These are phyloP conservation scores for Cucurbita maxima DNA, from an alignment of 306 rosid genomes.

Conservation along the genomic window DNA sequence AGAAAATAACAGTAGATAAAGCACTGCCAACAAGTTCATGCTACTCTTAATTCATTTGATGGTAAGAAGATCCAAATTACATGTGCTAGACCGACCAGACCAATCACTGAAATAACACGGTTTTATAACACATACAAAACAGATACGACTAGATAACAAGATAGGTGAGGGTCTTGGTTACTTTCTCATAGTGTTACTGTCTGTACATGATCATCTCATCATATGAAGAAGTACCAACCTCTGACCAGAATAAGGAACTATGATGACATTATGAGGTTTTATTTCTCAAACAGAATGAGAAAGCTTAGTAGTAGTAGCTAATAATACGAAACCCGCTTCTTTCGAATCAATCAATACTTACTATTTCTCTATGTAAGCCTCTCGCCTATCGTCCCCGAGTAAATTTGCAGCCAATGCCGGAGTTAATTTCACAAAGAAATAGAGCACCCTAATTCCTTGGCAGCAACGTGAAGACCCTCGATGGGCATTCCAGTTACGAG, in stretches of 20 bases:
- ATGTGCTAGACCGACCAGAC: neutral
- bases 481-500: constrained; percentile 51
- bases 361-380: neutral
- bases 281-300: neutral
- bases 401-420: neutral
- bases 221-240: neutral
- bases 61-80: constrained; percentile 2
- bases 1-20: neutral
- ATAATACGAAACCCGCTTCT: neutral
- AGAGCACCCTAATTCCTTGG: constrained; percentile 69
- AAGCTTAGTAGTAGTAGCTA: neutral
- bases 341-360: neutral
- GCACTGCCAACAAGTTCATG: neutral
- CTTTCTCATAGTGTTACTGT: constrained; percentile 2
- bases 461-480: constrained; percentile 55
- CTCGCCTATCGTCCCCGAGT: neutral
- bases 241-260: neutral
- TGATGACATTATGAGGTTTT: neutral
- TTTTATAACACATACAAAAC: neutral
- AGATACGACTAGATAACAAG: neutral
- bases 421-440: constrained; percentile 35
- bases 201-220: constrained; percentile 4
- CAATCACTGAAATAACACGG: neutral
- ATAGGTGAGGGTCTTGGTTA: neutral
- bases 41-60: neutral